Conservation (phyloP, 2,329 filamentous ascomycete genomes). For the Aspergillus jensenii region DNA sequence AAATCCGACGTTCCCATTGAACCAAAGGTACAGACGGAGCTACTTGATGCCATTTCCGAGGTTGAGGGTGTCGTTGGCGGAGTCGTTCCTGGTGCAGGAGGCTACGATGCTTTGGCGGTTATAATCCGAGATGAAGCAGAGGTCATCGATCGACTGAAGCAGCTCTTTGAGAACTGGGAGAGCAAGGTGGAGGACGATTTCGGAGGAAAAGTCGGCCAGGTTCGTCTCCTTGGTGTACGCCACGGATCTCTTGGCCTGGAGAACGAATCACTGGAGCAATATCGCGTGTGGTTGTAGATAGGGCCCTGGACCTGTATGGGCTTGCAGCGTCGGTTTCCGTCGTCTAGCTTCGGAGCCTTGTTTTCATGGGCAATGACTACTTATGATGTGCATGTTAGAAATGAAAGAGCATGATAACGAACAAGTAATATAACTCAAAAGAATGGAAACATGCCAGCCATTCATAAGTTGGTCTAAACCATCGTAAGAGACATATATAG, state of each 20-base stretch:
- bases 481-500: too few relatives aligned
- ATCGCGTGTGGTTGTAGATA: constrained; percentile 34
- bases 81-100: constrained; percentile 90
- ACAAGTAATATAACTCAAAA: neutral
- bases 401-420: neutral
- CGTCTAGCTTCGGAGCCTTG: neutral
- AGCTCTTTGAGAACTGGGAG: constrained; percentile 67
- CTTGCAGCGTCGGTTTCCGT: neutral
- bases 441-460: neutral
- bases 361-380: neutral
- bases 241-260: constrained; percentile 48
- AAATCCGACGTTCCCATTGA: constrained; percentile 82
- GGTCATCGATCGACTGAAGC: constrained; percentile 60
- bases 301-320: neutral
- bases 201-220: constrained; percentile 46
- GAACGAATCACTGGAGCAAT: constrained; percentile 40
- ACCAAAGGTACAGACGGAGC: constrained; percentile 76
- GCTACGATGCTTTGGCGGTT: constrained; percentile 84
- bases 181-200: constrained; percentile 45
- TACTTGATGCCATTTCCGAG: constrained; percentile 72
- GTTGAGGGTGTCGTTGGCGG: constrained; percentile 83
- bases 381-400: constrained; percentile 2
- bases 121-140: constrained; percentile 71
- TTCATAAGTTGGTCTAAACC: too few relatives aligned
- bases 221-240: constrained; percentile 44